Evolutionary conservation across 2,329 filamentous ascomycete species (phyloP).

Genomic region (Talaromyces amestolkiae): DNA sequence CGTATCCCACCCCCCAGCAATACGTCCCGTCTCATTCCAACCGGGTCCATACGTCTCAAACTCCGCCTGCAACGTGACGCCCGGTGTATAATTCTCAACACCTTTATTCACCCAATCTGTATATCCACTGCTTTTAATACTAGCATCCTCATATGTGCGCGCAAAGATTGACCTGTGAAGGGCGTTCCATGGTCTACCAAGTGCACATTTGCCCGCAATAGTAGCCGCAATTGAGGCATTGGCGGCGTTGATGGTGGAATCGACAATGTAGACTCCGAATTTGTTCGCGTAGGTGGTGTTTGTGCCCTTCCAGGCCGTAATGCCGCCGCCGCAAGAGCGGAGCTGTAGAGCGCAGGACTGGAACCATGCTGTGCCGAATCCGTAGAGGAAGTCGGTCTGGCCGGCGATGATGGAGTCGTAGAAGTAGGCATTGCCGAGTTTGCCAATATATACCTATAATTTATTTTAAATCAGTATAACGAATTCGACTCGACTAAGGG

Average conservation of each 20-base stretch:
- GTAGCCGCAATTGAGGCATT: conserved; percentile 47
- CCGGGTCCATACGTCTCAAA: conserved; percentile 55
- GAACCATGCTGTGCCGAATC: conserved; percentile 64
- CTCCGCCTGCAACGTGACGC: conserved; percentile 57
- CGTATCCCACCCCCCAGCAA: conserved; percentile 43
- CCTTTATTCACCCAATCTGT: conserved; percentile 49
- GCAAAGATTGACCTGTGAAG: conserved; percentile 59
- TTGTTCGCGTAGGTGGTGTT: conserved; percentile 66
- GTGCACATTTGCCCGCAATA: conserved; percentile 51
- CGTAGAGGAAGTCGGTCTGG: conserved; percentile 67
- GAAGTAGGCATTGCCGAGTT: conserved; percentile 65
- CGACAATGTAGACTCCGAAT: conserved; percentile 64
- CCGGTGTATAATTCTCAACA: conserved; percentile 39
- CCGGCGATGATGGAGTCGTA: conserved; percentile 60
- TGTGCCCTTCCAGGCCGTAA: conserved; percentile 67
- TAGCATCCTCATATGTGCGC: conserved; percentile 54
- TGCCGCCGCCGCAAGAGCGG: conserved; percentile 62
- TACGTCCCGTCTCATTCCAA: conserved; percentile 51
- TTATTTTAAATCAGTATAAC: neutral
- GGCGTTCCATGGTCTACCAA: conserved; percentile 64
- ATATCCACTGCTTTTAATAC: conserved; percentile 55
- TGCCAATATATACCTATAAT: conserved; percentile 58
- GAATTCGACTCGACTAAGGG: neutral
- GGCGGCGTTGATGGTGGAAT: conserved; percentile 54
- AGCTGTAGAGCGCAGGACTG: conserved; percentile 55